Base-by-base conservation (phyloP, 345 rosid genomes). In the Populus pruinosa region DNA sequence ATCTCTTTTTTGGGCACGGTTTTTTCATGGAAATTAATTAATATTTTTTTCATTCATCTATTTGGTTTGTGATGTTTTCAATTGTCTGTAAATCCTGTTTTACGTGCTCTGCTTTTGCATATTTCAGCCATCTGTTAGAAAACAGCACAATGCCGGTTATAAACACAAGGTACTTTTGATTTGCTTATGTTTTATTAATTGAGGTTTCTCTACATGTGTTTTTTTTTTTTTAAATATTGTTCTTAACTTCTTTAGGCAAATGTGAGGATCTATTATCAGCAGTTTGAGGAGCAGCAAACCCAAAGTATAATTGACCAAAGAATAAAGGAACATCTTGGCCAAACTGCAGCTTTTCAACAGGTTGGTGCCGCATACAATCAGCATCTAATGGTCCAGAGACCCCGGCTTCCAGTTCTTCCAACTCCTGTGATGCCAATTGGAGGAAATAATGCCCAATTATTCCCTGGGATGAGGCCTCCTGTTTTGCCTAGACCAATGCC, bases 101-200 rank as follows among this genome's bases (percentile, higher is more conserved):
- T 4, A 47, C 50, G 18, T 79, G 31, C 33, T 47, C 59, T 35
- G 21, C 27, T 56, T 17, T n/a, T 39, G 4, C 74, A 14, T 67
- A 43, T 79, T 82, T 80, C 91, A 96, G 98, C 99, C 99, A 9
- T 94, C 99, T 44, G 99, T 96, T 81, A 92, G 98, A 85, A 96
- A 94, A 87, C 99, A 96, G 82, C 98, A 96, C 83, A 96, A 96
- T 80, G 99, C 99, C 2, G 99, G 99, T 47, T 93, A 93, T 89
- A 96, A 96, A 78, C 99, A 96, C 84, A 96, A 96, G 99, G 99
- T 92, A 83, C 69, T 23, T 38, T 74, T 50, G 7, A 61, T 27
- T 25, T 71, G 11, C 35, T 65, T 43, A 43, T 11, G 75, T 16
- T 76, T 39, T 16, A 14, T 56, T 39, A 5, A 8, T 76, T 29